These are phyloP conservation scores for Coelastrella sp. DNA, from an alignment of 139 green algal species.

Conservation along the genomic window DNA sequence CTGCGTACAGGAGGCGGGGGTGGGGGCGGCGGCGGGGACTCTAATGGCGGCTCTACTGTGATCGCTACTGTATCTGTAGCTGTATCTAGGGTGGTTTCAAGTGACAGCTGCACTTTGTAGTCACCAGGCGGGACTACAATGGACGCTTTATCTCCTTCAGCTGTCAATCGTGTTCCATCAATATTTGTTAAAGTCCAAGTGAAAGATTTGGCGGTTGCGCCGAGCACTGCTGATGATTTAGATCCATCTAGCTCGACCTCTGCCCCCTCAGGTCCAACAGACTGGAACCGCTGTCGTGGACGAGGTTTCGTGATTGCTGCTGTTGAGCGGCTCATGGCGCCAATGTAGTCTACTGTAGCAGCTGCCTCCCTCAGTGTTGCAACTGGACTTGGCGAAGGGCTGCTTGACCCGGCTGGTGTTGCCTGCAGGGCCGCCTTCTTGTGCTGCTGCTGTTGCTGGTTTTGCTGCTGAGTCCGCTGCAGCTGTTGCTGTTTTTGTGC, in stretches of 20 bases:
- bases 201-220: background rate
- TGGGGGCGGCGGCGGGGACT: background rate
- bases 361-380: no score
- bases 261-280: background rate
- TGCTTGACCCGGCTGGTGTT: no score
- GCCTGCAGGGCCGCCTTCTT: no score
- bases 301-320: background rate
- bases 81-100: background rate
- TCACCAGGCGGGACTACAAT: background rate
- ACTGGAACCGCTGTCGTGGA: background rate
- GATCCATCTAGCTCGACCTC: background rate
- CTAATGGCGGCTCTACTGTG: background rate
- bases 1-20: background rate
- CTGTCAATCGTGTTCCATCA: background rate
- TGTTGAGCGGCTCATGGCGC: background rate
- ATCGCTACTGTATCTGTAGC: background rate
- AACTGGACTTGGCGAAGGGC: no score
- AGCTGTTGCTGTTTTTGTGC: background rate
- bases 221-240: background rate
- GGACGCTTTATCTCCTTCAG: background rate
- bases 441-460: background rate
- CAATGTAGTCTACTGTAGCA: background rate
- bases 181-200: background rate
- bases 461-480: background rate
- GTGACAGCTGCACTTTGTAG: background rate